phyloP scores from a whole-genome alignment of 1,284 basidiomycete species.

The Sanguinoderma infundibulare region DNA sequence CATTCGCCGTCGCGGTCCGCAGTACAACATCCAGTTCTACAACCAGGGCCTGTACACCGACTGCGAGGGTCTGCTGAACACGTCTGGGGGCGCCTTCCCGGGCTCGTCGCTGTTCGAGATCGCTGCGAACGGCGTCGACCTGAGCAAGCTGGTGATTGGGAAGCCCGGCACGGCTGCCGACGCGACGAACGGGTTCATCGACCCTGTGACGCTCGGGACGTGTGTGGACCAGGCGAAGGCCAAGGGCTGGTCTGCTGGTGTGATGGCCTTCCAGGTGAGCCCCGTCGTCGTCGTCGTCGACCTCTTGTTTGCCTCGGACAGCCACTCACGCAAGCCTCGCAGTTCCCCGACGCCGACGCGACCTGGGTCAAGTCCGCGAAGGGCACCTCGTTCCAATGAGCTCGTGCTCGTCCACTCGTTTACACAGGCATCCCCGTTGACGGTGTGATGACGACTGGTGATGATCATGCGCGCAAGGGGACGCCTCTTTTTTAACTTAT shows the following conservation, averaged over 20 bases:
- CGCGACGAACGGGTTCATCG: conserved; percentile 62
- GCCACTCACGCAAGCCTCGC: too few relatives aligned
- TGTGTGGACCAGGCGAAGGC: conserved; percentile 58
- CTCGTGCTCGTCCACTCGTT: background rate
- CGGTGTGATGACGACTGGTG: background rate
- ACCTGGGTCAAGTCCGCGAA: conserved; percentile 19
- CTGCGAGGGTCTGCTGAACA: conserved; percentile 54
- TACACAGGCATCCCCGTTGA: background rate
- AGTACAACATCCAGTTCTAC: conserved; percentile 65
- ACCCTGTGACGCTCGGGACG: conserved; percentile 51
- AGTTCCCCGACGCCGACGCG: conserved; percentile 23
- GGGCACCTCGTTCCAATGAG: conserved; percentile 14
- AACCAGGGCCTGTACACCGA: conserved; percentile 51
- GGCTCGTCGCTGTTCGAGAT: conserved; percentile 59
- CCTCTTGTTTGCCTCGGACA: background rate
- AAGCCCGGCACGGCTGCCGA: conserved; percentile 50
- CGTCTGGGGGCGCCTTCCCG: conserved; percentile 24
- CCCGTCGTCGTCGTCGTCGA: background rate
- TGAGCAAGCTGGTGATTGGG: conserved; percentile 58
- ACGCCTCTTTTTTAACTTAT: background rate
- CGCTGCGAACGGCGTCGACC: conserved; percentile 51
- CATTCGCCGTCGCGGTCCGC: background rate
- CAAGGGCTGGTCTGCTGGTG: conserved; percentile 55
- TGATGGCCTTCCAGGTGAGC: conserved; percentile 21
- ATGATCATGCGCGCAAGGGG: background rate